Conservation (phyloP, 1,284 basidiomycete species). For the Papiliotrema laurentii region DNA sequence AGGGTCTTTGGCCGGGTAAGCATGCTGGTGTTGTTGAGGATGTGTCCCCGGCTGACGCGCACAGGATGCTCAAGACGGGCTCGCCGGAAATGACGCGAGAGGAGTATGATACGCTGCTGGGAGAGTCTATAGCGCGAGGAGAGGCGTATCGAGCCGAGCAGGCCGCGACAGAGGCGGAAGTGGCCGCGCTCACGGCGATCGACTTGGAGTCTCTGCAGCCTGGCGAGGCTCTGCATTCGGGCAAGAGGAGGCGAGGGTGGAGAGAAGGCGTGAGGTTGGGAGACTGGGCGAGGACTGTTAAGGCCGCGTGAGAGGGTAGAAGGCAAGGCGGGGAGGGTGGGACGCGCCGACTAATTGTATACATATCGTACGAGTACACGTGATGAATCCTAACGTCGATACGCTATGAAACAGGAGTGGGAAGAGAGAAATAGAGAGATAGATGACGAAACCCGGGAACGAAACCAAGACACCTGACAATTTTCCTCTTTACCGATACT, state of each 20-base stretch:
- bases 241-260: constrained; percentile 34
- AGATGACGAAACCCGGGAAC: no score
- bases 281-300: constrained; percentile 64
- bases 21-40: no score
- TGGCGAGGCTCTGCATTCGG: constrained; percentile 27
- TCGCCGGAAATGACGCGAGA: constrained; percentile 75
- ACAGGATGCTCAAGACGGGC: constrained; percentile 73
- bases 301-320: not conserved
- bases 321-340: no score
- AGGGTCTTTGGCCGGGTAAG: constrained; percentile 81
- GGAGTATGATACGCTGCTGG: constrained; percentile 54
- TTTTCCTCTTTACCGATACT: no score
- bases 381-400: no score
- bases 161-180: constrained; percentile 37
- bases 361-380: no score
- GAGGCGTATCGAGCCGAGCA: constrained; percentile 47
- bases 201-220: constrained; percentile 46
- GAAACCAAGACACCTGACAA: no score
- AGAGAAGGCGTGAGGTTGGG: constrained; percentile 50
- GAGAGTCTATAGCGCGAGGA: constrained; percentile 18
- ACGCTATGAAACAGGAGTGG: no score
- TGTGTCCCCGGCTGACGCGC: constrained; percentile 5
- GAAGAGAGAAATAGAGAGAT: no score
- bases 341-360: no score
- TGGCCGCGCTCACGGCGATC: constrained; percentile 25